A percentile compares a stretch with the other conserved stretches of the same genome.
Conservation (phyloP, 148 eudicot species). For the Rhododendron ferrugineum region DNA sequence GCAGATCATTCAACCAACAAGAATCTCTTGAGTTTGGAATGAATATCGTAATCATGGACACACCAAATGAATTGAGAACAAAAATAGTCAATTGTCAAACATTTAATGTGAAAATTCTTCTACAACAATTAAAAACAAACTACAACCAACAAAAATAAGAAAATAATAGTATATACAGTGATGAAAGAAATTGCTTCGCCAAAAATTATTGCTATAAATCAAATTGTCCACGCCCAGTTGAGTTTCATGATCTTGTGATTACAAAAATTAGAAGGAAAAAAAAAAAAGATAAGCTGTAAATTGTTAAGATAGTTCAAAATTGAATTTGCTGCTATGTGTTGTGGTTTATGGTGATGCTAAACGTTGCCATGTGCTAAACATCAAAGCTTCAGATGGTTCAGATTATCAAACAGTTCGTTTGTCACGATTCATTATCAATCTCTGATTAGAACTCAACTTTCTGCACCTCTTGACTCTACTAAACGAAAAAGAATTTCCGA, state of each 20-base stretch:
- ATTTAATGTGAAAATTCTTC: not conserved
- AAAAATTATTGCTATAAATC: not conserved
- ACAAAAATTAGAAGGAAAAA: not conserved
- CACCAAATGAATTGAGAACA: not conserved
- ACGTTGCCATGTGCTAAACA: not conserved
- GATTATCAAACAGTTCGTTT: not conserved
- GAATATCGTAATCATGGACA: not conserved
- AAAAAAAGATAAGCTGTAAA: not conserved
- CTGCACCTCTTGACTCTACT: not conserved
- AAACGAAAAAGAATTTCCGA: not conserved
- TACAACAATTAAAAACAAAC: not conserved
- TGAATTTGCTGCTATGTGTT: not conserved
- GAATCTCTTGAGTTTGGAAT: not conserved
- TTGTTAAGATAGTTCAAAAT: not conserved
- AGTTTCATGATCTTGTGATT: not conserved
- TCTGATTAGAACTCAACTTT: not conserved
- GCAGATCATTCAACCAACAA: not conserved
- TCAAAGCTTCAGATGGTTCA: not conserved
- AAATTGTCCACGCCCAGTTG: not conserved
- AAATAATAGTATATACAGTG: not conserved
- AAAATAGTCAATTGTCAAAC: not conserved
- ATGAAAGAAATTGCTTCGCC: not conserved
- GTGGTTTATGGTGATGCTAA: conserved; percentile 3
- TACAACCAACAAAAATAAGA: not conserved
- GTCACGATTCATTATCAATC: not conserved